These are phyloP conservation scores for Teratosphaeria gauchensis DNA, from an alignment of 2,329 filamentous ascomycete species.

Conservation along the genomic window DNA sequence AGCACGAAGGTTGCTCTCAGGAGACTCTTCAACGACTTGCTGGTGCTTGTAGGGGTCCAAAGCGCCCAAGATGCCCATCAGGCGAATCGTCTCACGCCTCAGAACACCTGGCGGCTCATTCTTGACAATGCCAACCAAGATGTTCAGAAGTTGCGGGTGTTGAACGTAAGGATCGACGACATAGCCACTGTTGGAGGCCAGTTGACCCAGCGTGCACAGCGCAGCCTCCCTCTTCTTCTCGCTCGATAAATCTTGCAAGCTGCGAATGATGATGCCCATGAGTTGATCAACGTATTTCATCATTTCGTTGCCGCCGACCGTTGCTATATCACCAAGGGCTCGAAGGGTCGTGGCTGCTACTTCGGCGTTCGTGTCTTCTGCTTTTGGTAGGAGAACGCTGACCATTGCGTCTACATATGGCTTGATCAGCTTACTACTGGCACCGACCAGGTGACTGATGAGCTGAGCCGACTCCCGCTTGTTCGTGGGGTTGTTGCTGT, in stretches of 20 bases:
- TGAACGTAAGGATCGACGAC: constrained; percentile 94
- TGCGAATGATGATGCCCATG: constrained; percentile 92
- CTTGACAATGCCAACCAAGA: constrained; percentile 88
- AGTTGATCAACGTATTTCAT: constrained; percentile 79
- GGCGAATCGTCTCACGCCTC: constrained; percentile 86
- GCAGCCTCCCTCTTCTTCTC: constrained; percentile 84
- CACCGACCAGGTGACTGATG: constrained; percentile 83
- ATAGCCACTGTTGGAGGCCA: constrained; percentile 94
- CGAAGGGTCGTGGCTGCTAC: constrained; percentile 93
- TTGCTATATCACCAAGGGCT: constrained; percentile 87
- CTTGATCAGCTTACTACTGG: constrained; percentile 85
- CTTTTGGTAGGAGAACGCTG: constrained; percentile 85
- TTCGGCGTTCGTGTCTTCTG: constrained; percentile 70
- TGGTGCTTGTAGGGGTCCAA: constrained; percentile 94
- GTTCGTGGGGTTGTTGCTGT: constrained; percentile 84
- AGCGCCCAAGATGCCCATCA: constrained; percentile 91
- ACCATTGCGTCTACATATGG: constrained; percentile 97
- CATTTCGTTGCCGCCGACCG: constrained; percentile 91
- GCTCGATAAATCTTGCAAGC: constrained; percentile 87
- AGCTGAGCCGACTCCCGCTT: constrained; percentile 95
- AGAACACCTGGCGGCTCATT: constrained; percentile 80
- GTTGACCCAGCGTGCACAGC: constrained; percentile 77
- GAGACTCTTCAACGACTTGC: constrained; percentile 81
- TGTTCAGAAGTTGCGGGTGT: constrained; percentile 85
- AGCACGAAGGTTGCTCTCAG: constrained; percentile 64